Evolutionary conservation across 352 stramenopile genomes (phyloP), one percentile per base, ranked within the genome.

Genomic region (Elongisporangium anandrum): DNA sequence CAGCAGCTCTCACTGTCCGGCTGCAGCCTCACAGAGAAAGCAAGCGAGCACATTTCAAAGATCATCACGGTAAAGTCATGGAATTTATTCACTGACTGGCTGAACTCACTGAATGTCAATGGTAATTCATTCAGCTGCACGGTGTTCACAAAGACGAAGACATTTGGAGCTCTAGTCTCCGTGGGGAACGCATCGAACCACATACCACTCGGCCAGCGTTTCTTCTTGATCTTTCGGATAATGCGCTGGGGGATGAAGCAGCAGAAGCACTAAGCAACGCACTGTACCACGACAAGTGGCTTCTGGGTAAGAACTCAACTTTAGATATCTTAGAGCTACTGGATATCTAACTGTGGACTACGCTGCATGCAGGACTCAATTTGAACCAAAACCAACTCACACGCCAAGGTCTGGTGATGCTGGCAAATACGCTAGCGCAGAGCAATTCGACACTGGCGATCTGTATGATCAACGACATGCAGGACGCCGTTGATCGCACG

Each of bases 261-360:
- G 62, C 67, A 12, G 66, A 79, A 59, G 54, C 64, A 15, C 64
- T 88, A n/a, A 74, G 62, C 47, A 68, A 75, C 24, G 69, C 71
- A n/a, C 79, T 89, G 22, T 81, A 72, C 49, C 77, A 85, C 58
- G 77, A 89, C 64, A 89, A 87, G 56, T 89, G 79, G 79, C 22
- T 87, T 8, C 54, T 89, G 4, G 77, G 75, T 85, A 61, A 2
- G 52, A 58, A 21, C 13, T 41, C 19, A 52, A 22, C 5, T 3
- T 2, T 56, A 9, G 20, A 21, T 50, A 7, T 15, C 29, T 64
- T 41, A 50, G 29, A 20, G 5, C 53, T 21, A 5, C 5, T 17
- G 8, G 10, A 1, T 1, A 5, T 22, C 20, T 26, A 15, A 53
- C 22, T 53, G n/a, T 24, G 48, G 21, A 45, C 50, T 26, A 7